A percentile compares a stretch with the other conserved stretches of the same genome.
Conservation (phyloP, 2,329 filamentous ascomycete genomes). For the Penicillium sumatraense region DNA sequence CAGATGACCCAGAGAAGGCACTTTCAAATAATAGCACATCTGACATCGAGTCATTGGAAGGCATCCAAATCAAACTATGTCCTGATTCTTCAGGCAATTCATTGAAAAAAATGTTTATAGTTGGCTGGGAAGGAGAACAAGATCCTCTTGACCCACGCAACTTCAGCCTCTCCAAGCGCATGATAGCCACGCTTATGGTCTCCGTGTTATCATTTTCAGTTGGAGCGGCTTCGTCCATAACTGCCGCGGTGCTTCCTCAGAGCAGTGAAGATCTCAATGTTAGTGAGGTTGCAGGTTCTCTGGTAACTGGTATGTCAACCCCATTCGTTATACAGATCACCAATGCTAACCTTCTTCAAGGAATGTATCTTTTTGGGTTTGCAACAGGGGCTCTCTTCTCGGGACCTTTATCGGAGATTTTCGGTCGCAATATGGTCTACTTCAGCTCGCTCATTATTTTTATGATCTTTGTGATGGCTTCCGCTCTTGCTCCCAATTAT, state of each 20-base stretch:
- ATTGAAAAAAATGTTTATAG: conserved; percentile 27
- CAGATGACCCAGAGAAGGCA: neutral
- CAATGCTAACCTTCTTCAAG: neutral
- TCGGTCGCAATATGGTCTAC: conserved; percentile 56
- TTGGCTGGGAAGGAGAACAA: conserved; percentile 44
- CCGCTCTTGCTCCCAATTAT: conserved; percentile 55
- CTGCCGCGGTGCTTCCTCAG: conserved; percentile 54
- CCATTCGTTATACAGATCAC: neutral
- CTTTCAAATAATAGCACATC: neutral
- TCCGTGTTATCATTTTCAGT: conserved; percentile 57
- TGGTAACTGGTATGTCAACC: conserved; percentile 47
- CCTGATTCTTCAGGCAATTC: neutral
- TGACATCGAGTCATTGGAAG: neutral
- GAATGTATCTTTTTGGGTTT: conserved; percentile 49
- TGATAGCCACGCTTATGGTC: conserved; percentile 49
- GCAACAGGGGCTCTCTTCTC: conserved; percentile 54
- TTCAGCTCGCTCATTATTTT: conserved; percentile 52
- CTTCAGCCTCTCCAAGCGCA: conserved; percentile 38
- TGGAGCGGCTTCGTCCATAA: conserved; percentile 57
- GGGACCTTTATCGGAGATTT: conserved; percentile 55
- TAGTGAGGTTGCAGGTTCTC: conserved; percentile 54
- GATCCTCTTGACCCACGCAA: conserved; percentile 48
- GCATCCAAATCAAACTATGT: neutral
- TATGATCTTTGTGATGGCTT: conserved; percentile 56
- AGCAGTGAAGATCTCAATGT: conserved; percentile 54